Percentiles rank a stretch among this genome's conserved stretches.
Conservation (phyloP, 257 asterid species). For the Gentiana macrophylla region DNA sequence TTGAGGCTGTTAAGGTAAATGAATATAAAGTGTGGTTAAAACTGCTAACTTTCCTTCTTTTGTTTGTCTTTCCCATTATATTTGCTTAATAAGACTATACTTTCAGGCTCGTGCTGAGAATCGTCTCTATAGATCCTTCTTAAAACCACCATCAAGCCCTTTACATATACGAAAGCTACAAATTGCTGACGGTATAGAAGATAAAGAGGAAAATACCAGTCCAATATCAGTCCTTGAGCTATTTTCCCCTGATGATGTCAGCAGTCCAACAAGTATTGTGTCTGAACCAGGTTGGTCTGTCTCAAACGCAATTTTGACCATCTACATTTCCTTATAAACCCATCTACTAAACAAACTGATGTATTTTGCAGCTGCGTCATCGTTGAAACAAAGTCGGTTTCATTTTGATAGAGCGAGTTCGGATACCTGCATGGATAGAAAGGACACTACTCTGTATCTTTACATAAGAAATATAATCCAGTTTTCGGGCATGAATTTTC, state of each 20-base stretch:
- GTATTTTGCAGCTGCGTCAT: conserved; percentile 25
- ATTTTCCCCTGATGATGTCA: conserved; percentile 36
- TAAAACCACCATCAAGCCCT: conserved; percentile 31
- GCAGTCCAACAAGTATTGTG: conserved; percentile 35
- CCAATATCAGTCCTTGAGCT: conserved; percentile 81
- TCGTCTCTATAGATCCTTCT: conserved; percentile 30
- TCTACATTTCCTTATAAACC: neutral
- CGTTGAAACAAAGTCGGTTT: conserved; percentile 34
- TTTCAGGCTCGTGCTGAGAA: conserved; percentile 16
- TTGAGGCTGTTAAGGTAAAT: conserved; percentile 14
- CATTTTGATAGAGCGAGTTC: conserved; percentile 32
- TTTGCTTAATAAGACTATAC: neutral
- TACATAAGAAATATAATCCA: conserved; percentile 44
- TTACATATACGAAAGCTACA: conserved; percentile 22
- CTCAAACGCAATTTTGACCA: neutral
- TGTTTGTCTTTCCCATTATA: neutral
- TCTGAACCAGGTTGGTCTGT: conserved; percentile 32
- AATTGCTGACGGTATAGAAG: conserved; percentile 22
- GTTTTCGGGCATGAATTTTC: conserved; percentile 39
- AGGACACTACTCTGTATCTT: conserved; percentile 27
- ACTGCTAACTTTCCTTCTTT: conserved; percentile 22
- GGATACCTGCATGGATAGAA: conserved; percentile 21
- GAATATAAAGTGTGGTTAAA: conserved; percentile 10
- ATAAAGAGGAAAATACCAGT: conserved; percentile 60
- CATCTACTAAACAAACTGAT: conserved; percentile 1